Percentiles rank a stretch among this genome's conserved stretches.
phyloP scores from a whole-genome alignment of 164 flowering plant species.

The grape (Vitis vinifera) region DNA sequence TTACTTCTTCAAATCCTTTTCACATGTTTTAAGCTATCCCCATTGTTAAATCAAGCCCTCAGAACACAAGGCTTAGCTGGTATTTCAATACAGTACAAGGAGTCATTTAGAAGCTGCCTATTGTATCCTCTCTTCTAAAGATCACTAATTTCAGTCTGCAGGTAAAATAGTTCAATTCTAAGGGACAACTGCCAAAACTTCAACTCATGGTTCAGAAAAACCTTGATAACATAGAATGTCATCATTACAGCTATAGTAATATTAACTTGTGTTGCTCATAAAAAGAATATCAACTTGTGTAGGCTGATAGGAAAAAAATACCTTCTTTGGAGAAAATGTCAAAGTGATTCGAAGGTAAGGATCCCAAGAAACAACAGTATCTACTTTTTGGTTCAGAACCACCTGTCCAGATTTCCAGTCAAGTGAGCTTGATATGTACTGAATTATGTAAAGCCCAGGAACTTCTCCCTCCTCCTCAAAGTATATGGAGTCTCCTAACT shows the following conservation, averaged over 20 bases:
- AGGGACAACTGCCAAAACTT: no score
- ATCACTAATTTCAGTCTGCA: no score
- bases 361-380: conserved; percentile 66
- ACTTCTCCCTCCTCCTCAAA: conserved; percentile 60
- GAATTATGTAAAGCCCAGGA: conserved; percentile 70
- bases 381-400: conserved; percentile 53
- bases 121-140: no score
- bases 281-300: not conserved
- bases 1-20: no score
- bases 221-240: no score
- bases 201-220: no score
- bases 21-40: no score
- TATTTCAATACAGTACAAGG: no score
- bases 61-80: no score
- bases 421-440: conserved; percentile 77
- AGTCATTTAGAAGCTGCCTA: no score
- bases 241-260: not conserved
- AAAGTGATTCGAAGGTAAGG: conserved; percentile 54
- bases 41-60: no score
- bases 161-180: no score
- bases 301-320: conserved; percentile 11
- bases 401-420: conserved; percentile 65
- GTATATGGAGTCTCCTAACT: conserved; percentile 94
- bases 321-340: conserved; percentile 48
- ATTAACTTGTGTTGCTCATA: not conserved